These are phyloP conservation scores for Pulveroboletus sp. DNA, from an alignment of 768 basidiomycete genomes.

Conservation along the genomic window DNA sequence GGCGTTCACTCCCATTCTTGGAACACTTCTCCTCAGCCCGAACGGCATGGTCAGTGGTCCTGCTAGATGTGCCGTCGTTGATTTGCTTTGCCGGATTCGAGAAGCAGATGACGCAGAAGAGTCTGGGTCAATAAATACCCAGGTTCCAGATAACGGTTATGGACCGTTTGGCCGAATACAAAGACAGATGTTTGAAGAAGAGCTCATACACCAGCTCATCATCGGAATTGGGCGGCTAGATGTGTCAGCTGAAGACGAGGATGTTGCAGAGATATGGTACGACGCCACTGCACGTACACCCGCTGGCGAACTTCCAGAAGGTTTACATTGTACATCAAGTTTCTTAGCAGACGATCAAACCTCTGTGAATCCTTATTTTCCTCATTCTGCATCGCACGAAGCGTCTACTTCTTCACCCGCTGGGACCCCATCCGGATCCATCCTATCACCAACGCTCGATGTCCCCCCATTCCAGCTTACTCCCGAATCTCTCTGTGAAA, in stretches of 20 bases:
- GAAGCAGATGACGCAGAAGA: constrained; percentile 48
- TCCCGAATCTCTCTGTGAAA: constrained; percentile 11
- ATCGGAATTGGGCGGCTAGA: constrained; percentile 84
- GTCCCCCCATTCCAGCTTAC: constrained; percentile 15
- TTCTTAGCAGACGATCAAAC: constrained; percentile 6
- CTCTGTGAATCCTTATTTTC: constrained; percentile 51
- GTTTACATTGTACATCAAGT: constrained; percentile 12
- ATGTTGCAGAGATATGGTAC: constrained; percentile 31
- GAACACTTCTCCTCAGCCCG: constrained; percentile 78
- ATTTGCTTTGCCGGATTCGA: constrained; percentile 67
- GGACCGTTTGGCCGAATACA: constrained; percentile 53
- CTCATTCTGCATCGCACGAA: constrained; percentile 32
- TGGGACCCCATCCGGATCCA: constrained; percentile 16
- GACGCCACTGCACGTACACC: constrained; percentile 30
- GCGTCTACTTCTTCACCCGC: constrained; percentile 25
- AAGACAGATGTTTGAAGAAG: constrained; percentile 66
- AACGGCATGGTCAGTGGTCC: constrained; percentile 69
- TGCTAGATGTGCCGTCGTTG: constrained; percentile 72
- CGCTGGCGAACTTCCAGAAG: constrained; percentile 24
- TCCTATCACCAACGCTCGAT: constrained; percentile 8
- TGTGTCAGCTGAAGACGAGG: constrained; percentile 32
- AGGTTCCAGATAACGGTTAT: constrained; percentile 22
- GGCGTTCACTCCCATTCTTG: constrained; percentile 88
- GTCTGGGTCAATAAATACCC: constrained; percentile 32
- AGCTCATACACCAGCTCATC: constrained; percentile 81